These are phyloP conservation scores for Penicillium cosmopolitanum DNA, from an alignment of 495 filamentous ascomycete genomes.

Conservation along the genomic window DNA sequence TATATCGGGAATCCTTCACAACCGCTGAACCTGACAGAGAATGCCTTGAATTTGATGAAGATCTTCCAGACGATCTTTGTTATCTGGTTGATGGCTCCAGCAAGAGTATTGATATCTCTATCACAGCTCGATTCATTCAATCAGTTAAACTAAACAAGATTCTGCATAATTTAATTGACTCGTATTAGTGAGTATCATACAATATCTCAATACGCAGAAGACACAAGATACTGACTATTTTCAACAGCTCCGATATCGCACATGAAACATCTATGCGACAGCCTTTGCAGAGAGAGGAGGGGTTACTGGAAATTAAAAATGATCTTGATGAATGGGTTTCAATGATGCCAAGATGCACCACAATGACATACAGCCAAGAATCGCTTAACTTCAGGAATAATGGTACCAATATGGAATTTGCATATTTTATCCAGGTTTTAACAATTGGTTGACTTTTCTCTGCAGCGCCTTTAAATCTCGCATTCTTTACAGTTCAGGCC, in stretches of 20 bases:
- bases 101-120: conserved; percentile 5
- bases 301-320: conserved; percentile 11
- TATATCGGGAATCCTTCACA: conserved; percentile 17
- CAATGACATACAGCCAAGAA: background rate
- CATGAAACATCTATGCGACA: background rate
- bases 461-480: conserved; percentile 16
- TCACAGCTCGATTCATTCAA: conserved; percentile 9
- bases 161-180: conserved; percentile 6
- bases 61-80: background rate
- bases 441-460: background rate
- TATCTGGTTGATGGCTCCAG: background rate
- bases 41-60: conserved; percentile 19
- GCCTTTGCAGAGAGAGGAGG: conserved; percentile 6
- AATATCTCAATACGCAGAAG: too few species aligned
- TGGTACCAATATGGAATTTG: background rate
- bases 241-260: background rate
- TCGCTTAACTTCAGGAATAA: background rate
- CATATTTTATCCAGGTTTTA: background rate
- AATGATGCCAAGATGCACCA: conserved; percentile 7
- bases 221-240: background rate
- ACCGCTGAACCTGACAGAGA: conserved; percentile 7
- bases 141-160: conserved; percentile 4
- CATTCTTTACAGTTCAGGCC: conserved; percentile 20
- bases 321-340: conserved; percentile 6
- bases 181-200: conserved; percentile 3